phyloP scores from a whole-genome alignment of 2,329 filamentous ascomycete species.

The Chaetomium globosum region DNA sequence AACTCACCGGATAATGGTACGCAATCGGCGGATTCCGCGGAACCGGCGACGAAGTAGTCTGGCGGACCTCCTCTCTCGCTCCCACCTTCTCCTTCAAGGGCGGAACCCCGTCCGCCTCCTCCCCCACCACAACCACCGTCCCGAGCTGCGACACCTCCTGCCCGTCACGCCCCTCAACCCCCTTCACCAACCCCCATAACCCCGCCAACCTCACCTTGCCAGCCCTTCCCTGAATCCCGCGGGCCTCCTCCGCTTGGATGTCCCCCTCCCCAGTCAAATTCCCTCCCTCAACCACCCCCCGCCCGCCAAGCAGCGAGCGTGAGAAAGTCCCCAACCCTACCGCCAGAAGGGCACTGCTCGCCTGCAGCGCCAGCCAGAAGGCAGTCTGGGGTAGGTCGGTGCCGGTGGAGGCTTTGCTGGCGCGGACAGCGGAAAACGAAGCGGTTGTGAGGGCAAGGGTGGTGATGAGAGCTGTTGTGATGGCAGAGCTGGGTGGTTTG shows the following conservation, averaged over 20 bases:
- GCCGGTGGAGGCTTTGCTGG: too few species aligned
- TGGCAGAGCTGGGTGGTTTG: too few species aligned
- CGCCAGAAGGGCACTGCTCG: background rate
- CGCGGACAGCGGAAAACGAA: background rate
- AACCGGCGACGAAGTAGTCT: background rate
- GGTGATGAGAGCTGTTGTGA: background rate
- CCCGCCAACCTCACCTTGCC: background rate
- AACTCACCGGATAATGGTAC: slow-evolving; percentile 10
- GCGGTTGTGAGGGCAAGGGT: background rate
- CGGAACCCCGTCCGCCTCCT: background rate
- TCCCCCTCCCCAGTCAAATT: background rate
- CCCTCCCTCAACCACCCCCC: background rate
- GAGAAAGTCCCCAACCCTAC: background rate
- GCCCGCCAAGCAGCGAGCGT: background rate
- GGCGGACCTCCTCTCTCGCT: background rate
- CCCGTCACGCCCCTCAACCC: background rate
- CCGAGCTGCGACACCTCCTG: background rate
- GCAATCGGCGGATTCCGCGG: background rate
- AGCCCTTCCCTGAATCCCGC: background rate
- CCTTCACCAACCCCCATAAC: background rate
- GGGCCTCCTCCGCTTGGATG: too few species aligned
- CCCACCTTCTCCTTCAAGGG: background rate
- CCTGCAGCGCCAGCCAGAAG: background rate
- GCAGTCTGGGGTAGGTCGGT: background rate
- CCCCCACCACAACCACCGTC: background rate